Conservation (phyloP, 306 rosid species). For the Styphnolobium japonicum region DNA sequence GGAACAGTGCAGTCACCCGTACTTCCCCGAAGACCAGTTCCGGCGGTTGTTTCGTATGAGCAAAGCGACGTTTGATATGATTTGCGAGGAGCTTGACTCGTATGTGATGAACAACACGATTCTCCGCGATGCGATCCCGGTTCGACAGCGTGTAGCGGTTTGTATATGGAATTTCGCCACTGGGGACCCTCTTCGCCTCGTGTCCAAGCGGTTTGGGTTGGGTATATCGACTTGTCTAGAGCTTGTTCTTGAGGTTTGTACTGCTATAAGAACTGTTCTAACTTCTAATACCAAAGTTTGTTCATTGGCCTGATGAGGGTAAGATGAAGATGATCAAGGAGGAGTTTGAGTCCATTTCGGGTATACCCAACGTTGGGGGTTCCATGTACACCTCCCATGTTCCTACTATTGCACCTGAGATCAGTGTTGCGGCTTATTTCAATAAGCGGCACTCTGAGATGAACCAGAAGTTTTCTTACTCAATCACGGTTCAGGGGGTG, state of each 20-base stretch:
- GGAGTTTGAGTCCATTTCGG: conserved; percentile 42
- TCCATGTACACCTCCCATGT: conserved; percentile 76
- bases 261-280: conserved; percentile 62
- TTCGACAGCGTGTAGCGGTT: conserved; percentile 79
- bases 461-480: conserved; percentile 76
- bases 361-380: conserved; percentile 60
- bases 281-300: conserved; percentile 68
- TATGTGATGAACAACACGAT: conserved; percentile 68
- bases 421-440: conserved; percentile 55
- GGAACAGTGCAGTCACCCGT: conserved; percentile 57
- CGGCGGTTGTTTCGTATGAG: conserved; percentile 71
- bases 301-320: conserved; percentile 60
- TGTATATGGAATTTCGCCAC: conserved; percentile 89
- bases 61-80: conserved; percentile 59
- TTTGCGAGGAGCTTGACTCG: conserved; percentile 64
- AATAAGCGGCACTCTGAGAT: conserved; percentile 70
- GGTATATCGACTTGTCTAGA: conserved; percentile 90
- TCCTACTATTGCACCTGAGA: conserved; percentile 77
- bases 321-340: conserved; percentile 23
- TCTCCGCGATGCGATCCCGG: conserved; percentile 87
- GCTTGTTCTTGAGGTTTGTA: conserved; percentile 76
- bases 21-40: conserved; percentile 62
- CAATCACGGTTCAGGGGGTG: conserved; percentile 78
- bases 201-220: conserved; percentile 67
- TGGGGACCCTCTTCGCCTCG: conserved; percentile 74